phyloP scores from a whole-genome alignment of 192 early-diverging fungal species.

The Spizellomyces sp. region DNA sequence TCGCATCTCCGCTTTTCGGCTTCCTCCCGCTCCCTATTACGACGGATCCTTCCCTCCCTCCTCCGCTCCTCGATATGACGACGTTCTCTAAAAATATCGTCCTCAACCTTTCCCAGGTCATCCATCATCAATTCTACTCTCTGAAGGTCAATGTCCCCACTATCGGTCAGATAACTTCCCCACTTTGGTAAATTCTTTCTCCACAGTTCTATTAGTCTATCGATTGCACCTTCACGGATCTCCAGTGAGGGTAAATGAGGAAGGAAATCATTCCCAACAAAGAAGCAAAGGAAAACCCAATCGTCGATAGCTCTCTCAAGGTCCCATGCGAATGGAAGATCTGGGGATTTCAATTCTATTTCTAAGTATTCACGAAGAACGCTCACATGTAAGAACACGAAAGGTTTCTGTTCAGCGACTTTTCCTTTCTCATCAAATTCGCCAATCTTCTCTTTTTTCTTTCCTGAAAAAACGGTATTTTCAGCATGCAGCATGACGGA shows the following conservation, averaged over 20 bases:
- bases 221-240: conserved; percentile 88
- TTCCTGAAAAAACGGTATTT: conserved; percentile 50
- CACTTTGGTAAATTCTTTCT: conserved; percentile 50
- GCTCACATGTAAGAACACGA: conserved; percentile 75
- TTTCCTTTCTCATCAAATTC: conserved; percentile 48
- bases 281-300: conserved; percentile 89
- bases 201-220: conserved; percentile 62
- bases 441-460: conserved; percentile 55
- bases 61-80: conserved; percentile 47
- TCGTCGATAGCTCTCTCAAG: conserved; percentile 96
- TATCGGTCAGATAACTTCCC: conserved; percentile 88
- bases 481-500: neutral
- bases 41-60: conserved; percentile 29
- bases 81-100: conserved; percentile 51
- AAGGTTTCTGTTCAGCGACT: conserved; percentile 46
- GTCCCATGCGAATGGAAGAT: conserved; percentile 63
- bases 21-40: conserved; percentile 36
- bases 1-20: neutral
- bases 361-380: conserved; percentile 92
- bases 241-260: conserved; percentile 93
- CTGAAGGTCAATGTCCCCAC: conserved; percentile 64
- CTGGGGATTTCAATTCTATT: conserved; percentile 73
- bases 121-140: conserved; percentile 48
- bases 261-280: conserved; percentile 98
- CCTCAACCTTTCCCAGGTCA: conserved; percentile 57